Conservation (phyloP, 148 eudicot species). For the Vaccinium macrocarpon region DNA sequence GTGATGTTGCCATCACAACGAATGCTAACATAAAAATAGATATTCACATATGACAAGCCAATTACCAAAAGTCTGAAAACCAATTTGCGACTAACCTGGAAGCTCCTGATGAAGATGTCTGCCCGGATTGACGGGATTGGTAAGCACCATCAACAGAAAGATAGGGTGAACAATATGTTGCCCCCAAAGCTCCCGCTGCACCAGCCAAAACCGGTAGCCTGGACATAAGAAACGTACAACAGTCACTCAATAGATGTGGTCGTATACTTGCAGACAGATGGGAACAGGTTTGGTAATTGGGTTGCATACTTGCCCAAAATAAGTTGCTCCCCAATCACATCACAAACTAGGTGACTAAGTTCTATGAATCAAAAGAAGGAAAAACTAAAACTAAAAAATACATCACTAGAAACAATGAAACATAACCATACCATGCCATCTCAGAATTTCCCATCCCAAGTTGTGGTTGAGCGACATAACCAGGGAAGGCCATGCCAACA, state of each 20-base stretch:
- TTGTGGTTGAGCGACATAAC: slow-evolving; percentile 83
- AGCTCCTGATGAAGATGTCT: slow-evolving; percentile 53
- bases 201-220: slow-evolving; percentile 90
- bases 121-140: slow-evolving; percentile 67
- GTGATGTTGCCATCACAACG: not conserved
- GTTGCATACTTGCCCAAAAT: not conserved
- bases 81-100: slow-evolving; percentile 42
- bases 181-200: slow-evolving; percentile 86
- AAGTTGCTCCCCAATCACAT: not conserved
- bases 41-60: not conserved
- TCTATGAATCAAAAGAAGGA: not conserved
- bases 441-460: slow-evolving; percentile 78
- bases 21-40: not conserved
- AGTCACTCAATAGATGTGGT: not conserved
- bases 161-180: slow-evolving; percentile 74
- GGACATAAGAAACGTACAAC: slow-evolving; percentile 15
- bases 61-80: not conserved
- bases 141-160: slow-evolving; percentile 68
- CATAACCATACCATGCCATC: slow-evolving; percentile 76
- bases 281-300: not conserved
- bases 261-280: not conserved
- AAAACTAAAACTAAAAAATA: not conserved
- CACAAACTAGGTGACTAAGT: not conserved
- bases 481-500: slow-evolving; percentile 98
- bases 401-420: not conserved